These are phyloP conservation scores for Colletotrichum australisinense DNA, from an alignment of 2,329 filamentous ascomycete genomes.

Conservation along the genomic window DNA sequence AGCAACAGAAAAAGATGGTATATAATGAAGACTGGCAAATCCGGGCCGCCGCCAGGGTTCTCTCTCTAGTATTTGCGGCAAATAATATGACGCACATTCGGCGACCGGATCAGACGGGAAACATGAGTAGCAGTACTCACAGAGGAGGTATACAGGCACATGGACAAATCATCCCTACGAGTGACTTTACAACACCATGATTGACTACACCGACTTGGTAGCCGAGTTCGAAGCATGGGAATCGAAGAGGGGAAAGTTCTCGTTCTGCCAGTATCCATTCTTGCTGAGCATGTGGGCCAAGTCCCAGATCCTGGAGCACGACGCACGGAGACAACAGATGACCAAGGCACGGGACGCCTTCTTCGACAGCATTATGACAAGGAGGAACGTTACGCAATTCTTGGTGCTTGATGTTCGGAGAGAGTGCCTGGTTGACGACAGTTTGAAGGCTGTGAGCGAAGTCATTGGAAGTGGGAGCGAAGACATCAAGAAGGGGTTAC, in stretches of 20 bases:
- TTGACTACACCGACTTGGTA: slow-evolving; percentile 88
- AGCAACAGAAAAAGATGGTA: slow-evolving; percentile 65
- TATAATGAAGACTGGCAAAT: slow-evolving; percentile 93
- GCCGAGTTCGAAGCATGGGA: slow-evolving; percentile 93
- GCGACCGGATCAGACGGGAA: slow-evolving; percentile 43
- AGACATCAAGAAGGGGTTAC: slow-evolving; percentile 90
- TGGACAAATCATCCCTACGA: slow-evolving; percentile 80
- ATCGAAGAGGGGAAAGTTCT: slow-evolving; percentile 76
- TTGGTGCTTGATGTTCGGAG: slow-evolving; percentile 81
- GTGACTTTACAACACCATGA: slow-evolving; percentile 88
- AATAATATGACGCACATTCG: slow-evolving; percentile 69
- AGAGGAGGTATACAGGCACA: slow-evolving; percentile 57
- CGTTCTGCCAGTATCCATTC: slow-evolving; percentile 93
- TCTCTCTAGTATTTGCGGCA: slow-evolving; percentile 84
- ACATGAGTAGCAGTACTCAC: slow-evolving; percentile 41
- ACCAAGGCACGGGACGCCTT: slow-evolving; percentile 89
- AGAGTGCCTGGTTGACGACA: slow-evolving; percentile 90
- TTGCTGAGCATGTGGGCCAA: slow-evolving; percentile 93
- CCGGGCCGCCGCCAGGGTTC: slow-evolving; percentile 80
- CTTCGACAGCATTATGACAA: slow-evolving; percentile 86
- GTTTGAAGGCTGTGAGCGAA: slow-evolving; percentile 84
- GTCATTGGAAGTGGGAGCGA: slow-evolving; percentile 83
- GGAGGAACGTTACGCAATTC: slow-evolving; percentile 79
- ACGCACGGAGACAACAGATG: slow-evolving; percentile 90
- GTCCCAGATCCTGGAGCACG: slow-evolving; percentile 89